Conservation (phyloP, 768 basidiomycete species). For the Mycena amicta region DNA sequence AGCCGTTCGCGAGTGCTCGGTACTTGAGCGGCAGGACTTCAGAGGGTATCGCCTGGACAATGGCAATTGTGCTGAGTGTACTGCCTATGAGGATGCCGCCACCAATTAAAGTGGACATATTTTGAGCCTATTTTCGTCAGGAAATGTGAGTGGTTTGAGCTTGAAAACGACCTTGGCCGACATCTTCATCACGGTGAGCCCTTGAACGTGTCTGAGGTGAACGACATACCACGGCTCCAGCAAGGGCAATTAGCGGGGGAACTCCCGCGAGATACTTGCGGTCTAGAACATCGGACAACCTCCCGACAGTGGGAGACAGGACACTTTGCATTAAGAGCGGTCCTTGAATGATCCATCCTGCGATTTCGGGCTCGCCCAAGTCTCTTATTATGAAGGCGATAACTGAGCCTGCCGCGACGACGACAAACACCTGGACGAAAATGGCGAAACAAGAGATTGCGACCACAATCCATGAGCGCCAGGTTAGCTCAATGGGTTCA, state of each 20-base stretch:
- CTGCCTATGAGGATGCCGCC: constrained; percentile 23
- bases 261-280: constrained; percentile 23
- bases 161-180: neutral
- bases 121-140: too few relatives aligned
- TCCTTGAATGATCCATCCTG: constrained; percentile 25
- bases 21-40: constrained; percentile 24
- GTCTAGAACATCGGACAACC: constrained; percentile 24
- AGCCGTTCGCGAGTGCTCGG: constrained; percentile 23
- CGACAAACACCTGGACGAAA: constrained; percentile 20
- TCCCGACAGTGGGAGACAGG: constrained; percentile 18
- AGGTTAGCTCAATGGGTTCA: constrained; percentile 14
- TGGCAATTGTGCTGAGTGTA: constrained; percentile 22
- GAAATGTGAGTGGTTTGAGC: constrained; percentile 11
- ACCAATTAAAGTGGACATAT: constrained; percentile 21
- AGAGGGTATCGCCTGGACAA: constrained; percentile 24
- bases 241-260: constrained; percentile 23
- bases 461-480: constrained; percentile 24
- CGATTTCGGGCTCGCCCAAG: constrained; percentile 20
- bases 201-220: neutral
- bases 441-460: constrained; percentile 20
- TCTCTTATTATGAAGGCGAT: constrained; percentile 23
- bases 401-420: constrained; percentile 19
- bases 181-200: neutral
- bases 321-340: constrained; percentile 24
- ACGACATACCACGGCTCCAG: constrained; percentile 17